Base-by-base conservation (phyloP, 805 yeast genomes). In the Candida peoriensis region DNA sequence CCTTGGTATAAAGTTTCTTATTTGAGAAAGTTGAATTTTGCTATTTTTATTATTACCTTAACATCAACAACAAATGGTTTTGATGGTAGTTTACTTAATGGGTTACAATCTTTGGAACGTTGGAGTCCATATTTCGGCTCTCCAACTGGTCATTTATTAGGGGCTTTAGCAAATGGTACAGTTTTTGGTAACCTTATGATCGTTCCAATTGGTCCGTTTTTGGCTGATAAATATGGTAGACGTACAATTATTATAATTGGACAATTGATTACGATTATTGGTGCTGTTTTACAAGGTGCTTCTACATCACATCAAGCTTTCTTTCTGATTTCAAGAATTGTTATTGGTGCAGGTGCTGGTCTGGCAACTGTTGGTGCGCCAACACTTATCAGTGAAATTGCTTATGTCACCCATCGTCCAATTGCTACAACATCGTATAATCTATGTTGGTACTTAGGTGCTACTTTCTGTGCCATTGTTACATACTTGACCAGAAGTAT, bases 371-470 rank as follows among this genome's bases (percentile, higher is more conserved):
- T 65, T 23, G 55, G 70, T 7, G 57, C 72, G 15, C 74, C 77
- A 12, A 42, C 71, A 8, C 56, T 70, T 44, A 58, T 72, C 25
- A 61, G 76, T 2, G 80, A 74, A 47, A 44, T 71, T 16, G 53
- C 75, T 2, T 25, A 15, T 19, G 19, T 19, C 15, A 44, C 62
- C 6, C 66, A 62, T 32, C 60, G 59, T 22, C 30, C 30, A 53
- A 44, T 41, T 19, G 43, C 28, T 16, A 25, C 28, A 6, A 25
- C 28, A 15, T 25, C 65, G 27, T 74, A 64, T 54, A 74, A 73
- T 51, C 61, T 66, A 22, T 63, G 66, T 40, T 71, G 74, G 76
- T 70, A 68, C 43, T 44, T 70, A 24, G 79, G 78, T 28, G 74
- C 76, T 7, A 60, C 74, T 3, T 68, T 63, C 38, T 76, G 75